Conservation (phyloP, 306 rosid genomes). For the Abrus pulchellus region DNA sequence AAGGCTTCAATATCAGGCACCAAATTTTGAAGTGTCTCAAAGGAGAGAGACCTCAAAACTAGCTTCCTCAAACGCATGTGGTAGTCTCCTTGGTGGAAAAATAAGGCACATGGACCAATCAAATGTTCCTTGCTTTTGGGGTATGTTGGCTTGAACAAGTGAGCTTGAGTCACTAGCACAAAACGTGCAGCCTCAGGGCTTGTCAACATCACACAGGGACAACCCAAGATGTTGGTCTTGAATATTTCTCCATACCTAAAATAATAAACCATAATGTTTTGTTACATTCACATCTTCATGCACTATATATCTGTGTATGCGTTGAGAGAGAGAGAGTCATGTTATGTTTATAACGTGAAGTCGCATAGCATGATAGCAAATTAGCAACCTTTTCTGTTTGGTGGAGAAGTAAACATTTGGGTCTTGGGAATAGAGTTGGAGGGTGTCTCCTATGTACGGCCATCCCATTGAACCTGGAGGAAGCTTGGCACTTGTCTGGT, state of each 20-base stretch:
- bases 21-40: constrained; percentile 61
- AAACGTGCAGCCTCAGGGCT: constrained; percentile 90
- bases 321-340: too few relatives aligned
- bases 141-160: constrained; percentile 87
- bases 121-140: constrained; percentile 88
- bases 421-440: constrained; percentile 79
- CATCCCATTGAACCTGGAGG: constrained; percentile 99
- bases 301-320: background rate
- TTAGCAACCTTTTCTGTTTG: constrained; percentile 75
- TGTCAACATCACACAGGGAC: constrained; percentile 86
- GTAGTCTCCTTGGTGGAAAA: constrained; percentile 80
- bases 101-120: constrained; percentile 85
- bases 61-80: constrained; percentile 79
- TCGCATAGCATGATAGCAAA: background rate
- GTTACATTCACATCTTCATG: constrained; percentile 17
- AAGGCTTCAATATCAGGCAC: constrained; percentile 66
- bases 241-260: constrained; percentile 89
- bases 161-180: constrained; percentile 81
- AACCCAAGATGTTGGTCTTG: constrained; percentile 86
- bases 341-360: too few relatives aligned
- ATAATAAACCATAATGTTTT: constrained; percentile 9
- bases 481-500: constrained; percentile 55
- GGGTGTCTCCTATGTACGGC: constrained; percentile 92
- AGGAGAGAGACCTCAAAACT: constrained; percentile 68
- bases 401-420: constrained; percentile 73